Conservation (phyloP, 495 filamentous ascomycete genomes). For the Penicillium pulvis region DNA sequence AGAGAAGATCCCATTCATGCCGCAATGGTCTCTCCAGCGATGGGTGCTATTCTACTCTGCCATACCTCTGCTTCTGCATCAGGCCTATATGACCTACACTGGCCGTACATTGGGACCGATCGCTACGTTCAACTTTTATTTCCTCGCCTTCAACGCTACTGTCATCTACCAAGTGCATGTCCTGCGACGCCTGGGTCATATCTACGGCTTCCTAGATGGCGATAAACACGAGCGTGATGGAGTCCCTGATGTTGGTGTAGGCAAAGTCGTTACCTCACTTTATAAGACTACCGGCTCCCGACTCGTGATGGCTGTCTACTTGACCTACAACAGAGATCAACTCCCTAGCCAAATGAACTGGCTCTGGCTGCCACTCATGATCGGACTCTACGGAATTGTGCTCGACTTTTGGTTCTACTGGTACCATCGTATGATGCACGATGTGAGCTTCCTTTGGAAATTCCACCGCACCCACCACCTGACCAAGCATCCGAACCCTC, state of each 20-base stretch:
- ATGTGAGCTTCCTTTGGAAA: conserved; percentile 42
- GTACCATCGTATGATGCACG: conserved; percentile 48
- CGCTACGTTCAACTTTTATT: conserved; percentile 40
- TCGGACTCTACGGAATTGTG: conserved; percentile 43
- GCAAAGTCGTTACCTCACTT: conserved; percentile 30
- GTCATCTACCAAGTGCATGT: conserved; percentile 40
- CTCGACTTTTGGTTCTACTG: conserved; percentile 52
- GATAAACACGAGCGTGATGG: conserved; percentile 37
- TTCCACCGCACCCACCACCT: conserved; percentile 49
- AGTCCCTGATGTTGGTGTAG: conserved; percentile 33
- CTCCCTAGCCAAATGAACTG: conserved; percentile 50
- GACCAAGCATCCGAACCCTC: conserved; percentile 46
- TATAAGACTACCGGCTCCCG: conserved; percentile 38
- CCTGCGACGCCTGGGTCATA: conserved; percentile 34
- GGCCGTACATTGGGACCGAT: conserved; percentile 33
- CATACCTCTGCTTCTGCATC: conserved; percentile 39
- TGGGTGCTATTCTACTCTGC: conserved; percentile 43
- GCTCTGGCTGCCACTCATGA: conserved; percentile 40
- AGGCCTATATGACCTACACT: conserved; percentile 34
- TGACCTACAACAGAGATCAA: conserved; percentile 27
- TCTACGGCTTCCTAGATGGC: conserved; percentile 33
- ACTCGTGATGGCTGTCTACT: conserved; percentile 28
- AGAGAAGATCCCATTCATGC: conserved; percentile 40
- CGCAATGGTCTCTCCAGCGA: conserved; percentile 40
- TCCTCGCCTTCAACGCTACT: conserved; percentile 37